phyloP scores from a whole-genome alignment of 495 filamentous ascomycete species.

The Lindgomyces ingoldianus region DNA sequence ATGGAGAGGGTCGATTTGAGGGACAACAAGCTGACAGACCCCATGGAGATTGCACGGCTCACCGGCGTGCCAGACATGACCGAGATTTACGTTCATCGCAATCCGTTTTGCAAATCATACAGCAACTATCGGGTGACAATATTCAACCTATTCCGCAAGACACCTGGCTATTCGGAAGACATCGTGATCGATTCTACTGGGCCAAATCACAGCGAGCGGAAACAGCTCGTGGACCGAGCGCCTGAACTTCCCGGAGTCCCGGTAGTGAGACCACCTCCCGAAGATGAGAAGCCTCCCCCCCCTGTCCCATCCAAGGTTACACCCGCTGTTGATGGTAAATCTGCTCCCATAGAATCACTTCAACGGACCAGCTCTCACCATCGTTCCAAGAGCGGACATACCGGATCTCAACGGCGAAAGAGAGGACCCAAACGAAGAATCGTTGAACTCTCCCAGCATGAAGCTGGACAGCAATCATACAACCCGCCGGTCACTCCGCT shows the following conservation, averaged over 20 bases:
- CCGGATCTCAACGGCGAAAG: slow-evolving; percentile 38
- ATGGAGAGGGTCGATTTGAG: slow-evolving; percentile 87
- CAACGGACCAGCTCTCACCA: slow-evolving; percentile 26
- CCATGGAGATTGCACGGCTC: slow-evolving; percentile 83
- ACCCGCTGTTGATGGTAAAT: slow-evolving; percentile 48
- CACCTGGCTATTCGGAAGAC: slow-evolving; percentile 87
- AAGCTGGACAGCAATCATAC: slow-evolving; percentile 32
- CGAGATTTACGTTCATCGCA: slow-evolving; percentile 87
- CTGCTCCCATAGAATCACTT: not conserved
- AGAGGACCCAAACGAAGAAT: slow-evolving; percentile 70
- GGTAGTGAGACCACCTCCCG: slow-evolving; percentile 65
- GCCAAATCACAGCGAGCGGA: slow-evolving; percentile 78
- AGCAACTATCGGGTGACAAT: slow-evolving; percentile 81
- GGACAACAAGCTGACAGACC: slow-evolving; percentile 88
- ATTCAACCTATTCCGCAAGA: slow-evolving; percentile 94
- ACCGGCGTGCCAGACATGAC: slow-evolving; percentile 87
- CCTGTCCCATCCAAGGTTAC: slow-evolving; percentile 12
- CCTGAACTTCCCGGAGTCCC: slow-evolving; percentile 72
- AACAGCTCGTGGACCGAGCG: slow-evolving; percentile 79
- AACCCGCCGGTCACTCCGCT: not conserved
- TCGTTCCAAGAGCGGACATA: slow-evolving; percentile 38
- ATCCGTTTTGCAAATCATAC: slow-evolving; percentile 88
- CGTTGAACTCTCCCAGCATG: slow-evolving; percentile 73
- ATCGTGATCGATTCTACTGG: slow-evolving; percentile 82
- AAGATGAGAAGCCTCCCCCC: slow-evolving; percentile 45